Percentiles rank a stretch among this genome's conserved stretches.
phyloP scores from a whole-genome alignment of 2,329 filamentous ascomycete genomes.

The Triangularia verruculosa region DNA sequence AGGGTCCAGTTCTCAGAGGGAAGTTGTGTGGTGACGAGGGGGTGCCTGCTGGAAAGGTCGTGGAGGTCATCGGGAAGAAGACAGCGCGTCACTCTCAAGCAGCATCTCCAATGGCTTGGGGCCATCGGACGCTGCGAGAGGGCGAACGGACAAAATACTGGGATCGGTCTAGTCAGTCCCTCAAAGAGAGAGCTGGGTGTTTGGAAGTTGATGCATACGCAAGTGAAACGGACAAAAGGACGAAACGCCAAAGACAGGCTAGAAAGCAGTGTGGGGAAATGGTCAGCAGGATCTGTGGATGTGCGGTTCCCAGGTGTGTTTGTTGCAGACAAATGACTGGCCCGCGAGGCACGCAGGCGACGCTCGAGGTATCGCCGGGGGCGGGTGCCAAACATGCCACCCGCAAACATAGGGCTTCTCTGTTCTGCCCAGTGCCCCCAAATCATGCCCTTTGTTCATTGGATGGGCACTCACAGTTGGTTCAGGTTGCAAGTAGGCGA shows the following conservation, averaged over 20 bases:
- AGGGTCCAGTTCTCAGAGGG: not conserved
- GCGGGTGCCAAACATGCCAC: too few relatives aligned
- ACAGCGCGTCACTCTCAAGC: not conserved
- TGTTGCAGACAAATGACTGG: not conserved
- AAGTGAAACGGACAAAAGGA: not conserved
- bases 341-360: too few relatives aligned
- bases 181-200: not conserved
- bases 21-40: not conserved
- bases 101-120: constrained; percentile 7
- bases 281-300: not conserved
- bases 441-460: too few relatives aligned
- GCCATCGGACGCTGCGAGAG: constrained; percentile 1
- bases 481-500: too few relatives aligned
- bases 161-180: not conserved
- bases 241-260: not conserved
- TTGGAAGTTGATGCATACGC: not conserved
- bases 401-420: too few relatives aligned
- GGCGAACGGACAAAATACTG: not conserved
- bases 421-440: too few relatives aligned
- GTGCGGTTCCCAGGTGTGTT: not conserved
- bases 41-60: not conserved
- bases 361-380: too few relatives aligned
- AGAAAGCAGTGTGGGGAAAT: not conserved
- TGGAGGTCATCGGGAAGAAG: not conserved
- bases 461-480: too few relatives aligned